Base-by-base conservation (phyloP, 192 early-diverging fungal species). In the Gonapodya prolifera region DNA sequence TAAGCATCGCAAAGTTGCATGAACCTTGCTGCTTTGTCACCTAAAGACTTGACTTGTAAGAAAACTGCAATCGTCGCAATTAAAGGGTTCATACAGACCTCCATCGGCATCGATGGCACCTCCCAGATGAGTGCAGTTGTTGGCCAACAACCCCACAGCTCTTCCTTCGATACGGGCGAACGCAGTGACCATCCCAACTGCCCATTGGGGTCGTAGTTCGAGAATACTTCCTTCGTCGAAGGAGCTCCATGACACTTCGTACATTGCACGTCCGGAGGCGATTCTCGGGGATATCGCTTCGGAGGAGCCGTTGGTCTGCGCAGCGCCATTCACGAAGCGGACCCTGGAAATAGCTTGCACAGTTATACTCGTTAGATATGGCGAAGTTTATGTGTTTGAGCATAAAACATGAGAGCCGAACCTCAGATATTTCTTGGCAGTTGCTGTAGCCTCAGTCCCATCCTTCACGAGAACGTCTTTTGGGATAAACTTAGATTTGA, bases 111-210 rank as follows among this genome's bases (percentile, higher is more conserved):
- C 80, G 17, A 80, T 80, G 8, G 80, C 80, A 0, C 80, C 80
- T 32, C 80, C 79, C 32, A 76, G 69, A 29, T 77, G 70, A 13
- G 16, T 34, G 30, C 79, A 23, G 33, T 80, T 80, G 78, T 80
- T 80, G 18, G 80, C 80, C n/a, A 80, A 34, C n/a, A 80, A 32
- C 31, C 79, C 80, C 1, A 80, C 35, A 1, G 80, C 70, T 18
- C 34, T 17, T 18, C 80, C 80, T 32, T 75, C 70, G 35, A 80
- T 76, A 1, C 80, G 80, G 23, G 36, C 70, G 30, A 80, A 36
- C 69, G 31, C 2, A 29, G 80, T 80, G 70, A 80, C 34, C 1
- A 80, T 76, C 0, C 70, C 61, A 1, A 71, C 30, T 17, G 69
- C 80, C 33, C 69, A 81, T 0, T 75, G 30, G 29, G 28, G 8